Evolutionary conservation across 129 eudicot genomes (phyloP).

Genomic region (Saussurea involucrata): DNA sequence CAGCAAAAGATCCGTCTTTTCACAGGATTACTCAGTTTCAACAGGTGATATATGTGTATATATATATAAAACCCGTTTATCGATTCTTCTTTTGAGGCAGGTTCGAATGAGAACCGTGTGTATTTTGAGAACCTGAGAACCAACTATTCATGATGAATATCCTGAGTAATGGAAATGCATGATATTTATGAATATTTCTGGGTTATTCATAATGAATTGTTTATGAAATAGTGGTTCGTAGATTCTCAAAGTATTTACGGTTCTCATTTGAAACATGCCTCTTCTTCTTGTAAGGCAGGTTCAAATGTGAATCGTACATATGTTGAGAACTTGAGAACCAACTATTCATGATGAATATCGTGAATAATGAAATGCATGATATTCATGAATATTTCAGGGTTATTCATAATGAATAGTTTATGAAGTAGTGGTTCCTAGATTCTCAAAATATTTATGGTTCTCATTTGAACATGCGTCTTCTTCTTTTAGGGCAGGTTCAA

Average conservation of each 20-base stretch:
- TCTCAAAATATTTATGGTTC: too few relatives aligned
- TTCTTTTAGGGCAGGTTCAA: too few relatives aligned
- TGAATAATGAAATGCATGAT: neutral
- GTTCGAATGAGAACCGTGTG: neutral
- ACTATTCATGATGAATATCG: neutral
- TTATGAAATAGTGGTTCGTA: too few relatives aligned
- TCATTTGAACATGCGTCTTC: neutral
- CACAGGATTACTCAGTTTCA: conserved; percentile 24
- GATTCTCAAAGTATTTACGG: too few relatives aligned
- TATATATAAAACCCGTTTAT: too few relatives aligned
- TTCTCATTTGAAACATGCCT: too few relatives aligned
- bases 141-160: neutral
- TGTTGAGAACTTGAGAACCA: neutral
- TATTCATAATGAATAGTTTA: neutral
- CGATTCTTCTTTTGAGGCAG: neutral
- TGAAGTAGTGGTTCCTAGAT: neutral
- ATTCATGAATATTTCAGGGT: too few relatives aligned
- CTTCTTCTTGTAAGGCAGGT: too few relatives aligned
- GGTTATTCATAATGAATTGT: too few relatives aligned
- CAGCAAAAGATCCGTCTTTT: conserved; percentile 22
- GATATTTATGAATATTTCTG: neutral
- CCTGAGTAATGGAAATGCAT: neutral
- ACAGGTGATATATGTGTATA: conserved; percentile 38
- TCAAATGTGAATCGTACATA: too few relatives aligned
- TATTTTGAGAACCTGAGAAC: neutral